Base-by-base conservation (phyloP, 306 rosid species). In the Cucurbita maxima region DNA sequence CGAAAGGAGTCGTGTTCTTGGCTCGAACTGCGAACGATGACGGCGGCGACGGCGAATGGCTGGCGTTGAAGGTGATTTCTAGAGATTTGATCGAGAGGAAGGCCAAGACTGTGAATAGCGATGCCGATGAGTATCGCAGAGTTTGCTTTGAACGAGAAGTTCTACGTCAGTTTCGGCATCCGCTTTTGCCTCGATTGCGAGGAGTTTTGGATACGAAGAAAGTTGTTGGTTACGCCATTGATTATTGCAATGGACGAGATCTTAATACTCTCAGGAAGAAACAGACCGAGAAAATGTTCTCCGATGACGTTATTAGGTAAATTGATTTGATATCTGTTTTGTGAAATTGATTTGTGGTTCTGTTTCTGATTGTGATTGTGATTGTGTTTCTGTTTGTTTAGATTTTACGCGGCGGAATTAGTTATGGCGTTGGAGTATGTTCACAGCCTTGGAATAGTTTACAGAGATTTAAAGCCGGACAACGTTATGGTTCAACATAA, bases 381-480 rank as follows among this genome's bases (percentile, higher is more conserved):
- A 30, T 30, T 30, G 3, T 30, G 34, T 2, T 30, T 30, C 0
- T 58, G 5, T 13, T 53, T 41, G 58, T 12, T 43, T 20, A 94
- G 98, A 82, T 94, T 94, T 82, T 94, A 87, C 14, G 97, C 98
- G 0, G 97, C 91, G 59, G 98, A 94, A 75, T 76, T 94, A 84
- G 89, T 94, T 14, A 64, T 87, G 11, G 92, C 81, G 14, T 79
- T 94, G 78, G 98, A 90, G 66, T 94, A 94, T 75, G 51, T 94
- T 72, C 98, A 94, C 74, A 77, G 74, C n/a, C 58, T 87, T 10
- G 97, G 89, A 14, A 86, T 93, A 8, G 97, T 86, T 20, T 90
- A 93, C 79, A 83, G 98, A 38, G 98, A 94, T 86, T 83, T 94
- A 79, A 94, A 94, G 84, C 97, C 97, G 0, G 98, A 94, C 30